Evolutionary conservation across 768 basidiomycete genomes (phyloP), one percentile per base, ranked within the genome.

Genomic region (Tubosaeta brunneosetosa): DNA sequence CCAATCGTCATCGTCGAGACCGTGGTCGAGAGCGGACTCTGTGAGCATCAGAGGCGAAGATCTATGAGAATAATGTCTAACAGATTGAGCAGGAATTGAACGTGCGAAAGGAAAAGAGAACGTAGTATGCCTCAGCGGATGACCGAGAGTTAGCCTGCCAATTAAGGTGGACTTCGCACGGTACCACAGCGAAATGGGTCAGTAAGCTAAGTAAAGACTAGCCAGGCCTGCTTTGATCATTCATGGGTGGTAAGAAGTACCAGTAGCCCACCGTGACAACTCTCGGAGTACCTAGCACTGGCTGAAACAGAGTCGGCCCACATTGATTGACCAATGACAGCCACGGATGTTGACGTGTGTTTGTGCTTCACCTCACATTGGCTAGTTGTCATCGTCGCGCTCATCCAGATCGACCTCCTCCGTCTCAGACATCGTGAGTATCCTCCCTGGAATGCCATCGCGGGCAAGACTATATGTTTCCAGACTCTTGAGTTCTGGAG

Each of bases 1-100:
- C 87, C 86, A 88, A 61, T 84, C 86, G 57, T 85, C 83, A 56
- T 81, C 84, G 64, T 86, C 86, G 68, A 84, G 85, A 50, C 76
- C 69, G 62, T 84, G 69, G 64, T 85, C 83, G 58, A 85, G 70
- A 57, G 82, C 59, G 47, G 81, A 68, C 56, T 79, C 75, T 50
- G 84, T 79, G 51, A 85, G 75, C 84, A 86, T 86, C 67, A 54
- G 56, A 26, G 44, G 17, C 16, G 10, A 31, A 22, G 26, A 26
- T 37, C 44, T 45, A 31, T 26, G 44, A 34, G 49, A 29, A 49
- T 25, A 22, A 33, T 4, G 29, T 37, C 44, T 47, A 44, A 36
- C n/a, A 27, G 50, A 47, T 38, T 32, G 48, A 42, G 37, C 14
- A 17, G 26, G 14, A 14, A 29, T 36, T 40, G 36, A 48, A 50